phyloP scores from a whole-genome alignment of 768 basidiomycete genomes.

The Leucosporidium scottii region DNA sequence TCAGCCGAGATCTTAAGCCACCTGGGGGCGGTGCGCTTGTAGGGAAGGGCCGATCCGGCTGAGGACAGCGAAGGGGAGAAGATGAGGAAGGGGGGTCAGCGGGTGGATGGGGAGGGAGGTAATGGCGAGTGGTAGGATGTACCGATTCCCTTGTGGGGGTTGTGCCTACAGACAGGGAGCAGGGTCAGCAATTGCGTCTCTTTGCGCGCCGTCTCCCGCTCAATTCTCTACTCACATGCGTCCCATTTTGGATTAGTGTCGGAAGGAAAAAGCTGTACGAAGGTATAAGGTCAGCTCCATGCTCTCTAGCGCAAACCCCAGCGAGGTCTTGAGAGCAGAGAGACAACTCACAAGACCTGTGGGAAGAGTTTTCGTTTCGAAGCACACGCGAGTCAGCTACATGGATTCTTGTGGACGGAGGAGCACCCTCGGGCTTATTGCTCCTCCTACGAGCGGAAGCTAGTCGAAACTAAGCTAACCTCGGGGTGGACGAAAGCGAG shows the following conservation, averaged over 20 bases:
- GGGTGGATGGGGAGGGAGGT: background rate
- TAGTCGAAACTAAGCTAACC: no score
- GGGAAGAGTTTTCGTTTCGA: no score
- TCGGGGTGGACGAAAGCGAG: no score
- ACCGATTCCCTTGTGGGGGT: conserved; percentile 99
- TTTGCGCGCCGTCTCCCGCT: background rate
- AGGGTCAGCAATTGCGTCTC: no score
- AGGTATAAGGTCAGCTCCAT: conserved; percentile 8
- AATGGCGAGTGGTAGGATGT: conserved; percentile 38
- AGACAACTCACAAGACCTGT: conserved; percentile 4
- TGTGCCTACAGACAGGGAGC: conserved; percentile 72
- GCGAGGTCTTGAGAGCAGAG: background rate
- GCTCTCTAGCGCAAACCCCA: background rate
- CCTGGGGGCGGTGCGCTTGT: conserved; percentile 84
- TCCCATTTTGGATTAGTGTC: conserved; percentile 34
- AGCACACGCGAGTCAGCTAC: no score
- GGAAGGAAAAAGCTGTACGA: conserved; percentile 6
- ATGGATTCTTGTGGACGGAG: no score
- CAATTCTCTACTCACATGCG: conserved; percentile 25
- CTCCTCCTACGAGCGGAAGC: no score
- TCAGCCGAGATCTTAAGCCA: conserved; percentile 97
- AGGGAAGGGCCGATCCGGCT: conserved; percentile 94
- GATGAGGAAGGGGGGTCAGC: background rate
- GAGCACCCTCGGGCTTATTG: no score
- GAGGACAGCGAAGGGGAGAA: background rate